These are phyloP conservation scores for Fusarium sp. DNA, from an alignment of 2,329 filamentous ascomycete species.

Conservation along the genomic window DNA sequence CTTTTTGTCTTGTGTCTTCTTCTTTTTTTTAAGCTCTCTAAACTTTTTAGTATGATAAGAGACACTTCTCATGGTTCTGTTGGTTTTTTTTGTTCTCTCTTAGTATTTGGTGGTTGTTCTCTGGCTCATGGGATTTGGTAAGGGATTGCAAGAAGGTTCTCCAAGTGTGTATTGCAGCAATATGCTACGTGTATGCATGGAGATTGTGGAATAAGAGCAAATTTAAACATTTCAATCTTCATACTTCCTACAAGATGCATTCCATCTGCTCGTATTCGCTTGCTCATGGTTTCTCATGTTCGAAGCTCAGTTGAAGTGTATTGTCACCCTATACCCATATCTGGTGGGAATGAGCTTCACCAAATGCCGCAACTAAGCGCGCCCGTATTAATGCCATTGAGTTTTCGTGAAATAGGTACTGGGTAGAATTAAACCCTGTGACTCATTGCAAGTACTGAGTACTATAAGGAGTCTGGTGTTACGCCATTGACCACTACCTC, in stretches of 20 bases:
- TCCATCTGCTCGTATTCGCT: background rate
- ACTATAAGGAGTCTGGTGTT: background rate
- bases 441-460: background rate
- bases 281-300: background rate
- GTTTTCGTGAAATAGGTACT: no score
- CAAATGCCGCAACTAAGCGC: no score
- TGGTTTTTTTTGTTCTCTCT: background rate
- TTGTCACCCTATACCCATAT: no score
- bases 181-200: no score
- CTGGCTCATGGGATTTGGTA: background rate
- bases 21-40: no score
- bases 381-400: no score
- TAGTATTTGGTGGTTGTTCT: background rate
- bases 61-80: no score
- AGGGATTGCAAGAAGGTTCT: background rate
- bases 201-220: background rate
- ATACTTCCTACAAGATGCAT: background rate
- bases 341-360: no score
- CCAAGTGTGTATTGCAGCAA: background rate
- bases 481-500: background rate
- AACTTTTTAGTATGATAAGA: no score
- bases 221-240: background rate
- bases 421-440: background rate
- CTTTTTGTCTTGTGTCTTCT: no score
- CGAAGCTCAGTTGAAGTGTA: no score